Base-by-base conservation (phyloP, 2,329 filamentous ascomycete genomes). In the Fusarium tjaetaba region DNA sequence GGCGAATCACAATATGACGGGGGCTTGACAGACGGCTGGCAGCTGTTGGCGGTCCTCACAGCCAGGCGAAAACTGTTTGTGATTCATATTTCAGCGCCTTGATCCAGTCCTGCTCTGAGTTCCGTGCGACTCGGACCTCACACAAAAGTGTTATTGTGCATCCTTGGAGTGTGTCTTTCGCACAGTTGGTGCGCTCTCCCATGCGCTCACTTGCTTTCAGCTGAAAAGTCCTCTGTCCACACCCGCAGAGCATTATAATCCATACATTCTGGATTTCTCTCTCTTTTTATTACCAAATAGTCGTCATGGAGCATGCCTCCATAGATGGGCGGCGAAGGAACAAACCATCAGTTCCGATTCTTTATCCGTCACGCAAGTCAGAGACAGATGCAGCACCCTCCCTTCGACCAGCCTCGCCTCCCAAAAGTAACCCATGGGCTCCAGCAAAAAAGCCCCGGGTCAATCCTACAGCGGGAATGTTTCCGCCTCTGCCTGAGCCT, bases 351-450 rank as follows among this genome's bases (percentile, higher is more conserved):
- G 39, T 57, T 41, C 56, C 70, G 16, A 48, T 61, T 42, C 45
- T 62, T 32, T 70, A 61, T 36, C 48, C 48, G 5, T 32, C 41
- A 26, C 62, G 65, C 49, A 78, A 74, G n/a, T 43, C 49, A 42
- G 63, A 71, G 15, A 49, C 51, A 42, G 63, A 71, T 61, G 42
- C 49, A 24, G 49, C 43, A 24, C 42, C 73, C 39, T 72, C 67
- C 18, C 68, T 82, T 22, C 78, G 74, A 32, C 81, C 80, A 39
- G 80, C 81, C 9, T 81, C 80, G 7, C 80, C 80, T 11, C 81
- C 81, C 11, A 80, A 77, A 51, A 70, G 70, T 10, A 82, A 81
- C 62, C 81, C 81, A 34, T 82, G 81, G 81, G 58, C 63, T 39
- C 61, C 64, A 39, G n/a, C 57, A 30, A 61, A 26, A 38, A 70